Evolutionary conservation across 306 rosid genomes (phyloP).

Genomic region (Elaeagnus macrophylla): DNA sequence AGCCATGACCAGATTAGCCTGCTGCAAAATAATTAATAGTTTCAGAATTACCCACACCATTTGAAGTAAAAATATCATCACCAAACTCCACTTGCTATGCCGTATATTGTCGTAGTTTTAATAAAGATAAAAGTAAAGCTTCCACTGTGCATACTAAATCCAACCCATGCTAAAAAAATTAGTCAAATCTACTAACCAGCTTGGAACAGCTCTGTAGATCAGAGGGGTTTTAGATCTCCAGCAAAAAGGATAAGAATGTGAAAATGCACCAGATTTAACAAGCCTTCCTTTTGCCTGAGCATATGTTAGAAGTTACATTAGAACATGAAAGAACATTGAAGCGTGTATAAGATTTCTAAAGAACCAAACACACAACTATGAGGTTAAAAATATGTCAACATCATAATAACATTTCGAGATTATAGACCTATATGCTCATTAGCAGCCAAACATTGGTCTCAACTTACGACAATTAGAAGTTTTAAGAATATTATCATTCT

Average conservation of each 20-base stretch:
- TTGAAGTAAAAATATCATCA: too few relatives aligned
- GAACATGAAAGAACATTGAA: conserved; percentile 2
- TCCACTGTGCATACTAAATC: too few relatives aligned
- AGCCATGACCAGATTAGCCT: not conserved
- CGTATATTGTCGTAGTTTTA: too few relatives aligned
- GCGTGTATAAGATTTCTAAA: too few relatives aligned
- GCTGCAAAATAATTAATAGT: not conserved
- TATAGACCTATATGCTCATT: too few relatives aligned
- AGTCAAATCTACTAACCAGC: conserved; percentile 54
- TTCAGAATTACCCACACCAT: not conserved
- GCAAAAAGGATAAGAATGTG: conserved; percentile 92
- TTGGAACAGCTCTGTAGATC: conserved; percentile 92
- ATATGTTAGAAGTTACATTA: conserved; percentile 17
- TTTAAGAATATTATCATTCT: not conserved
- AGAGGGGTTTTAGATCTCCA: conserved; percentile 90
- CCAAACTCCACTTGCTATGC: too few relatives aligned
- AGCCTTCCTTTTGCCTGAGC: conserved; percentile 81
- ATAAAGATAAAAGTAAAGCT: too few relatives aligned
- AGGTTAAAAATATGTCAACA: too few relatives aligned
- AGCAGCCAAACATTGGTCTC: not conserved
- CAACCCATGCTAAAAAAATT: not conserved
- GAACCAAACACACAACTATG: not conserved
- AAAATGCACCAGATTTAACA: conserved; percentile 58
- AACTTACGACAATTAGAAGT: not conserved
- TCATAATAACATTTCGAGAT: not conserved